Percentiles rank a stretch among this genome's conserved stretches.
Evolutionary conservation across 257 asterid genomes (phyloP).

Genomic region (Nicotiana attenuata): DNA sequence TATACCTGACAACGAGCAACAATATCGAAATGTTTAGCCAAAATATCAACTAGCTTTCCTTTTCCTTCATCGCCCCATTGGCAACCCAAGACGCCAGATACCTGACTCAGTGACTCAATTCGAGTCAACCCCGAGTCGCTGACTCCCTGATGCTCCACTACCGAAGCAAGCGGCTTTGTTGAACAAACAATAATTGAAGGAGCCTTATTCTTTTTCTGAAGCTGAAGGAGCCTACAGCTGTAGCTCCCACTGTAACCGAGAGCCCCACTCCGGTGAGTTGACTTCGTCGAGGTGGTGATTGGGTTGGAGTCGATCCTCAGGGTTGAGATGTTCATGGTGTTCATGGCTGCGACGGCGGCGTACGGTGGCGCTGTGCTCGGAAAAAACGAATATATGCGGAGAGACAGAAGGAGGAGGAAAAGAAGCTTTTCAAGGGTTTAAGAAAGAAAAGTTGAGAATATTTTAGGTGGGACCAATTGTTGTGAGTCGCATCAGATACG

Average conservation of each 20-base stretch:
- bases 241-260: neutral
- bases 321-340: constrained; percentile 16
- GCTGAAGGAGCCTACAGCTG: neutral
- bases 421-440: neutral
- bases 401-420: neutral
- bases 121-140: constrained; percentile 33
- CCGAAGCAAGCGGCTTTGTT: neutral
- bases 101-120: constrained; percentile 74
- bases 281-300: neutral
- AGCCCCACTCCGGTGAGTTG: neutral
- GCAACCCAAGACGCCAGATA: constrained; percentile 84
- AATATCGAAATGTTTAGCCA: constrained; percentile 74
- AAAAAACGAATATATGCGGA: neutral
- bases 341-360: neutral
- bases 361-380: neutral
- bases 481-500: neutral
- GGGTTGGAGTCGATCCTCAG: constrained; percentile 9
- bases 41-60: constrained; percentile 85
- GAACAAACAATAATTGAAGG: neutral
- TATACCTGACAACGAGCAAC: constrained; percentile 96
- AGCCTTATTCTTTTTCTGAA: neutral
- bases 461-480: neutral
- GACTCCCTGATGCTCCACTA: constrained; percentile 13
- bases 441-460: neutral
- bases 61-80: constrained; percentile 99